Percentiles rank a stretch among this genome's conserved stretches.
Conservation (phyloP, 345 rosid species). For the Salix caprea region DNA sequence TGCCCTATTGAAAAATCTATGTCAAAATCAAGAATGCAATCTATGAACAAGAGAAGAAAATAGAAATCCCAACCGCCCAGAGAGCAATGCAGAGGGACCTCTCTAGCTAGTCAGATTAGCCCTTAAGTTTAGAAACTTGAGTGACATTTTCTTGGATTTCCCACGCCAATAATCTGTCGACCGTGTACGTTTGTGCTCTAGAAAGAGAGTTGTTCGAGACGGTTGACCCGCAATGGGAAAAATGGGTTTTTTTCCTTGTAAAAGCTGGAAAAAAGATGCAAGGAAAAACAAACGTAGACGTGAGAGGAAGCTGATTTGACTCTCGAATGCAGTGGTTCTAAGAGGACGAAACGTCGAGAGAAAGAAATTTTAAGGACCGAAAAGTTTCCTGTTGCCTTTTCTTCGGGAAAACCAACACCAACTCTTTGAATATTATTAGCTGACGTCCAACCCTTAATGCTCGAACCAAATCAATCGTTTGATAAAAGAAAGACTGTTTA, state of each 20-base stretch:
- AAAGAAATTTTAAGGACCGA: background rate
- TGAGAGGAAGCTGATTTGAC: conserved; percentile 11
- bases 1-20: no score
- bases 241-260: background rate
- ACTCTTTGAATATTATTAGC: conserved; percentile 8
- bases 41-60: no score
- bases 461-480: background rate
- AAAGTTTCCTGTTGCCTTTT: conserved; percentile 15
- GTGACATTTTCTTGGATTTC: no score
- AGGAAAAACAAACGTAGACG: background rate
- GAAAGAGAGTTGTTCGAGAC: conserved; percentile 33
- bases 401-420: conserved; percentile 20
- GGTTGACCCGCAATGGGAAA: conserved; percentile 43
- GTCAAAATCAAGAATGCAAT: no score
- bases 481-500: background rate
- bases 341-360: conserved; percentile 9
- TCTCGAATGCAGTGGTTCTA: background rate
- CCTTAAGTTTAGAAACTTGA: background rate
- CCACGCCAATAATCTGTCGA: background rate
- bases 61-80: no score
- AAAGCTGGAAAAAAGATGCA: background rate
- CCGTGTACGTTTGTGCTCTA: background rate
- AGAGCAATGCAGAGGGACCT: background rate
- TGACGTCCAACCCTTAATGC: background rate
- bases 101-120: background rate